Conservation (phyloP, 2,329 filamentous ascomycete genomes). For the Arachnomyces sp. region DNA sequence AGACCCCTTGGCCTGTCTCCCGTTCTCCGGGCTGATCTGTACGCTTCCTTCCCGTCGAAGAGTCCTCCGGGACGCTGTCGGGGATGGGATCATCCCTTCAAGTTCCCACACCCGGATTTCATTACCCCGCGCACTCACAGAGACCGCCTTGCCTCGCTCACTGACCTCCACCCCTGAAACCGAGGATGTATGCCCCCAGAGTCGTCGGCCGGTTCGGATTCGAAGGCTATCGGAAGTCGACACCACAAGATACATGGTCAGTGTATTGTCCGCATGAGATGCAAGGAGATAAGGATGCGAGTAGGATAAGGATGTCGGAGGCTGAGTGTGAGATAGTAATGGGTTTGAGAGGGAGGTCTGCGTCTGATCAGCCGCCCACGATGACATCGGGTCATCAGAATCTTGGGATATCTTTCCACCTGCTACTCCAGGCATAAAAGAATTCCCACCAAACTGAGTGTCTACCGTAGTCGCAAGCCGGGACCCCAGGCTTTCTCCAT, state of each 20-base stretch:
- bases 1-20: conserved; percentile 5
- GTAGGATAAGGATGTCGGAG: conserved; percentile 60
- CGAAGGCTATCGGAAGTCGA: conserved; percentile 58
- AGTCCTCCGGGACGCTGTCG: conserved; percentile 34
- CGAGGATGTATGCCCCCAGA: conserved; percentile 88
- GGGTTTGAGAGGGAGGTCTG: conserved; percentile 3
- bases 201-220: conserved; percentile 63
- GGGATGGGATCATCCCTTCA: conserved; percentile 56
- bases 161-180: conserved; percentile 81
- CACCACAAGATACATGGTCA: conserved; percentile 72
- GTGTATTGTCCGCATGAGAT: conserved; percentile 77
- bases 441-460: conserved; percentile 26
- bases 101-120: conserved; percentile 84
- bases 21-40: conserved; percentile 39
- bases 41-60: conserved; percentile 45
- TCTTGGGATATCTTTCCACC: conserved; percentile 10
- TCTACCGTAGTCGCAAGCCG: conserved; percentile 33
- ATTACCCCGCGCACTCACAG: conserved; percentile 71
- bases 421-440: conserved; percentile 7
- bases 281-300: conserved; percentile 79
- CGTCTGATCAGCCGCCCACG: conserved; percentile 20
- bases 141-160: conserved; percentile 76
- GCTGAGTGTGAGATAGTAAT: conserved; percentile 19
- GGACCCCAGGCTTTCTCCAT: conserved; percentile 35
- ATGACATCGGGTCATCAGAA: conserved; percentile 9